Evolutionary conservation across 1,284 basidiomycete species (phyloP).

Genomic region (Marasmius tenuissimus): DNA sequence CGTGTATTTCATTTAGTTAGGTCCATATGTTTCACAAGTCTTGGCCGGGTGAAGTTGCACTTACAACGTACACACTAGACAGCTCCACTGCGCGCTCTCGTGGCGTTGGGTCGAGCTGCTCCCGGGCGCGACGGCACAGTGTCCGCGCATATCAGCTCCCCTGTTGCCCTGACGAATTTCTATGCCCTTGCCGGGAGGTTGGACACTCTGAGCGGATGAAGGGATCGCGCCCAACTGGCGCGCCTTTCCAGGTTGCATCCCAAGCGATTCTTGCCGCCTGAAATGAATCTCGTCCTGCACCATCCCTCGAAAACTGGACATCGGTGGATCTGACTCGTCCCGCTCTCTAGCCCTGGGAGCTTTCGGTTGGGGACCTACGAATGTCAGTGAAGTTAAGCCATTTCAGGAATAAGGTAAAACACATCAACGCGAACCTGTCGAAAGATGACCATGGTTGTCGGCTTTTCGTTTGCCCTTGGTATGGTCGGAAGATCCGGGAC

Average conservation of each 20-base stretch:
- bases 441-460: neutral
- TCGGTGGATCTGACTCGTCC: neutral
- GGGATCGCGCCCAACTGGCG: conserved; percentile 4
- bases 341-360: conserved; percentile 15
- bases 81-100: conserved; percentile 37
- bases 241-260: conserved; percentile 28
- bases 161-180: too few species aligned
- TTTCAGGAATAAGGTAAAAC: conserved; percentile 5
- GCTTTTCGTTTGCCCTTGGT: conserved; percentile 10
- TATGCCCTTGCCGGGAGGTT: too few species aligned
- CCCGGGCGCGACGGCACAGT: neutral
- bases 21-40: neutral
- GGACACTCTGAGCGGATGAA: neutral
- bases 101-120: neutral
- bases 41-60: conserved; percentile 20
- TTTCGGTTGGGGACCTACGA: neutral
- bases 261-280: conserved; percentile 48
- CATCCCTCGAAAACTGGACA: conserved; percentile 28
- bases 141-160: too few species aligned
- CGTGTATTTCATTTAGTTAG: neutral
- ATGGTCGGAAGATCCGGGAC: neutral
- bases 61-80: conserved; percentile 57
- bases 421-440: conserved; percentile 7
- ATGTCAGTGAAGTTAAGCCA: conserved; percentile 5
- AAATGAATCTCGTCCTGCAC: conserved; percentile 46